Evolutionary conservation across 371 early-diverging fungal species (phyloP), one percentile per base, ranked within the genome.

Genomic region (Syncephalastrum contaminatum): DNA sequence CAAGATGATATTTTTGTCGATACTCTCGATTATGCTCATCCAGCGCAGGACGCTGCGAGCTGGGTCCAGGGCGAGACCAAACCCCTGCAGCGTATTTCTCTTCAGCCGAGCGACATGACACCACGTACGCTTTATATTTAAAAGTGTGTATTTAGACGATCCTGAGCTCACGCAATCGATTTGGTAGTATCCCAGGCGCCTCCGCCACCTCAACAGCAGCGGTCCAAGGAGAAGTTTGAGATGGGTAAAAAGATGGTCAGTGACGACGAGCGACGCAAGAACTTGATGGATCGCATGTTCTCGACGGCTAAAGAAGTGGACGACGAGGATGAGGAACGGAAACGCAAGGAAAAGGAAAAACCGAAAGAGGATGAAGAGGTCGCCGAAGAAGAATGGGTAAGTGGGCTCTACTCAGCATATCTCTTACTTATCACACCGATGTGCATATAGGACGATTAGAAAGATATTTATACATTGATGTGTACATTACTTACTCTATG

Each of bases 1-100:
- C 94, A 95, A 68, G 94, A 95, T 61, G 93, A 93, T 46, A 63
- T 95, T 14, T 95, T 82, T 70, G 78, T 88, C 0, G 81, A 75
- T 21, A 89, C 93, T 0, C 50, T 62, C 1, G 89, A 88, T 60
- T 60, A 66, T 3, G 80, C 77, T 41, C 66, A 70, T 10, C 64
- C 88, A 0, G 57, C 79, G 0, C 64, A 88, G 47, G 62, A 69
- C 15, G 77, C 86, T 0, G 61, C 48, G 0, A 77, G 70, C 10
- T 93, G 91, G 89, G 70, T 84, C 45, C 69, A 57, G 20, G 82
- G 83, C 10, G 56, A 65, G 13, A 56, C 63, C 36, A 54, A 53
- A 21, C 20, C 54, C 41, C 42, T 66, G 7, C 27, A 50, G 24
- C 56, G 56, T 40, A 70, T 88, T 5, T 71, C 80, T 4, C 62